A percentile compares a stretch with the other conserved stretches of the same genome.
Evolutionary conservation across 306 rosid genomes (phyloP).

Genomic region (Hippophae rhamnoides): DNA sequence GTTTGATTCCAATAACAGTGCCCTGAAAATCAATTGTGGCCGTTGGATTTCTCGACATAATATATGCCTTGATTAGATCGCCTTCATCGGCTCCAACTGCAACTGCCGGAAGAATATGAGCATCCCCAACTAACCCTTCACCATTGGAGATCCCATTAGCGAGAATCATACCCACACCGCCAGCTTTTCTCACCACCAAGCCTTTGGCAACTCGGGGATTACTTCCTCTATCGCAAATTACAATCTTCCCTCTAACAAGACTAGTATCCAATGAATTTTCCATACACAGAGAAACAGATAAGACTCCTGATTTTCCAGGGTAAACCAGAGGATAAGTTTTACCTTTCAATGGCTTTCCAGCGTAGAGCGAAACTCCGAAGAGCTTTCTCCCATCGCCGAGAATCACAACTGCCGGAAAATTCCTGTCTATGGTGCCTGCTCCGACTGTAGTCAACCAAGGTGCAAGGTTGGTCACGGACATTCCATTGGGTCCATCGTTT

Average conservation of each 20-base stretch:
- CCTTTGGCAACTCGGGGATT: conserved; percentile 78
- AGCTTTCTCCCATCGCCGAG: conserved; percentile 57
- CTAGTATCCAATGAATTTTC: conserved; percentile 65
- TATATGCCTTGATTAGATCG: conserved; percentile 49
- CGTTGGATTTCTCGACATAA: conserved; percentile 37
- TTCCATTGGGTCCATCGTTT: conserved; percentile 67
- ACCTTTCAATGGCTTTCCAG: conserved; percentile 51
- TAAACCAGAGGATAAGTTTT: conserved; percentile 62
- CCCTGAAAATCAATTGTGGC: conserved; percentile 77
- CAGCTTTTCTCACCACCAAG: conserved; percentile 71
- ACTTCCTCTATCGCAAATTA: conserved; percentile 77
- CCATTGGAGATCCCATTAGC: conserved; percentile 71
- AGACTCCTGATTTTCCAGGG: conserved; percentile 62
- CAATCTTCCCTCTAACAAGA: conserved; percentile 56
- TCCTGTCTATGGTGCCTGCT: conserved; percentile 81
- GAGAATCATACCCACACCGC: conserved; percentile 81
- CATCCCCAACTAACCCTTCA: conserved; percentile 79
- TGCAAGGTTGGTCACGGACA: conserved; percentile 71
- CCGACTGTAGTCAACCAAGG: conserved; percentile 91
- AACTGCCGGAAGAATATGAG: conserved; percentile 73
- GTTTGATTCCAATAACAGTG: conserved; percentile 70
- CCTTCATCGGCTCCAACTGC: conserved; percentile 70
- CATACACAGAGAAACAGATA: conserved; percentile 73
- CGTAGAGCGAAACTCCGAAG: conserved; percentile 58
- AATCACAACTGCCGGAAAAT: conserved; percentile 56